Evolutionary conservation across 192 early-diverging fungal genomes (phyloP), one percentile per base, ranked within the genome.

Genomic region (Phycomyces nitens): DNA sequence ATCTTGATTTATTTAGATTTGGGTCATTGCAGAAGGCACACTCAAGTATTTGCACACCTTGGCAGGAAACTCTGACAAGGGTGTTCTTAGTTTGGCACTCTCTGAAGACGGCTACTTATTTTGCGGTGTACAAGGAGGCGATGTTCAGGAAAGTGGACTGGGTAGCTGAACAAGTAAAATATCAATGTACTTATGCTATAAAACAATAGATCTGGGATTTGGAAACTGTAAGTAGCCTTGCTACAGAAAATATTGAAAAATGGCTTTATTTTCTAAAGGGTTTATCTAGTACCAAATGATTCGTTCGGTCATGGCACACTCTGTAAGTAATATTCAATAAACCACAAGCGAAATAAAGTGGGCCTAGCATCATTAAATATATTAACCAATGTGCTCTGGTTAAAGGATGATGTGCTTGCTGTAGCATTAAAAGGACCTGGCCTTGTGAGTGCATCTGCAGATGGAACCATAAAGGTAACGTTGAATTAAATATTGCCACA

Each of bases 81-180:
- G 88, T 51, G 81, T 89, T 7, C 70, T 88, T 18, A 62, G 86
- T 56, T 60, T 92, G 53, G 85, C 86, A 14, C 60, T 92, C 34
- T 70, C 89, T 39, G 78, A 83, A 51, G 87, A 89, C 55, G 88
- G 82, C 6, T 80, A 87, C 44, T 68, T 92, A 60, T 88, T 89
- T 42, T 86, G 85, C 60, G 89, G 89, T 57, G 79, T 85, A 34
- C 89, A 92, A 78, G 85, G 80, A 61, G 89, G 89, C 60, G 77
- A 74, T 39, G 82, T 92, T 55, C 79, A 84, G 65, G 77, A 78
- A 66, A 29, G 58, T 53, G 16, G 11, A 21, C 22, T 16, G 12
- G 44, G 18, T 47, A 11, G 12, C 12, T n/a, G 44, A 14, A 42
- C 14, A 7, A 42, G 14, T 14, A 42, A 42, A 42, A n/a, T n/a